Base-by-base conservation (phyloP, 2,329 filamentous ascomycete species). In the Tolypocladium inflatum region DNA sequence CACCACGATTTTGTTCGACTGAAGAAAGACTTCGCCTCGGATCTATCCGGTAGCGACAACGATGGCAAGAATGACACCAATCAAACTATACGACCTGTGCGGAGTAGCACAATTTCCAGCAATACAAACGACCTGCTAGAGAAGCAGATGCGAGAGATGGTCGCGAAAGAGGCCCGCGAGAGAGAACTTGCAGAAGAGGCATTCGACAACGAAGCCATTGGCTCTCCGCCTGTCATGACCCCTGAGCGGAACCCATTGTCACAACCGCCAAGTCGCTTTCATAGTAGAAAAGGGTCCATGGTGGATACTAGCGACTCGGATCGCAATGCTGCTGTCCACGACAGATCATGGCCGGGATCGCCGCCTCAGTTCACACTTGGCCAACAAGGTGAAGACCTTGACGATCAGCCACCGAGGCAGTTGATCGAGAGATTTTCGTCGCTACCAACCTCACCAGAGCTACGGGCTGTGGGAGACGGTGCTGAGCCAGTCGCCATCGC, bases 61-160 rank as follows among this genome's bases (percentile, higher is more conserved):
- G 78, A 80, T 52, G 63, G 58, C 9, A 68, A 67, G 59, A 72
- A 57, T n/a, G 63, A 66, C 30, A 56, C 72, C 33, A 73, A 68
- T 54, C 70, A 68, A 62, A 70, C 73, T 38, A 60, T 45, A 3
- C 64, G 59, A 15, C 59, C 43, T 55, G 69, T 65, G 26, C 76
- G 77, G 42, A 74, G 70, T 19, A 77, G 74, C 13, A 83, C 80
- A 2, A 74, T 78, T 57, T 77, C 76, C 53, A 80, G 76, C 62
- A 76, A 71, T 51, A 61, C 70, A 30, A 79, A 78, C 60, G 79
- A 83, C 58, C 71, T 85, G 15, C 70, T 86, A 15, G 80, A 84
- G 61, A 84, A 81, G 66, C 83, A 85, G 65, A 85, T 86, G 81
- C 71, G 79, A 59, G 81, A 85, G 58, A 80, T 84, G 73, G 76